These are phyloP conservation scores for Pinus albicaulis DNA, from an alignment of 75 land plant genomes.

Conservation along the genomic window DNA sequence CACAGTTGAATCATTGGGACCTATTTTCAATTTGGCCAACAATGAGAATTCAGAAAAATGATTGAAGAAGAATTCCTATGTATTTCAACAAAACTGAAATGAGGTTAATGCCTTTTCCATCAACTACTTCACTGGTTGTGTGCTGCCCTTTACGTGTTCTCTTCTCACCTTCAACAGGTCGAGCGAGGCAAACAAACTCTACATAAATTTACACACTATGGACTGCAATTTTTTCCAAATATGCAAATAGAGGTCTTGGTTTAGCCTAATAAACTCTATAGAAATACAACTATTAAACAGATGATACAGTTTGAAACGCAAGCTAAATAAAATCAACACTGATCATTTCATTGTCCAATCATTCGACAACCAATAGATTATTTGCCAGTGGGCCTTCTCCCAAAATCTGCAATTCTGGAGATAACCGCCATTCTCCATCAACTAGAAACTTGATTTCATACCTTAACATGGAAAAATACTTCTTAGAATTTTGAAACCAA, in stretches of 20 bases:
- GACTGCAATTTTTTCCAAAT: neutral
- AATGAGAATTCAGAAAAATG: no score
- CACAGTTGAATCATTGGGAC: no score
- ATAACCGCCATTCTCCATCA: conserved; percentile 93
- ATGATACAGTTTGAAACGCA: neutral
- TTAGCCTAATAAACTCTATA: neutral
- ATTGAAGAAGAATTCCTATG: no score
- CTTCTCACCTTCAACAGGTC: neutral
- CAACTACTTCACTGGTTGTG: no score
- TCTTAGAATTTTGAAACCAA: neutral
- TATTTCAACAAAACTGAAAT: no score
- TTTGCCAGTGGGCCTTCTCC: conserved; percentile 88
- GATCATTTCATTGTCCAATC: conserved; percentile 1
- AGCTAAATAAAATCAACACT: neutral
- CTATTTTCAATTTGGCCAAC: no score
- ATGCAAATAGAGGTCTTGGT: neutral
- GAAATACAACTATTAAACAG: no score
- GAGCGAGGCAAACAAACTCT: neutral
- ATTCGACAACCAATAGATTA: conserved; percentile 76
- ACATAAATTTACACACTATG: neutral
- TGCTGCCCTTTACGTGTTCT: neutral
- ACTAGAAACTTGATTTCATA: conserved; percentile 95
- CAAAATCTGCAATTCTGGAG: conserved; percentile 65
- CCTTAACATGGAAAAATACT: conserved; percentile 29
- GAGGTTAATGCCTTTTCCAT: no score